Evolutionary conservation across 805 yeast species (phyloP), one percentile per base, ranked within the genome.

Genomic region (Lachancea cidri): DNA sequence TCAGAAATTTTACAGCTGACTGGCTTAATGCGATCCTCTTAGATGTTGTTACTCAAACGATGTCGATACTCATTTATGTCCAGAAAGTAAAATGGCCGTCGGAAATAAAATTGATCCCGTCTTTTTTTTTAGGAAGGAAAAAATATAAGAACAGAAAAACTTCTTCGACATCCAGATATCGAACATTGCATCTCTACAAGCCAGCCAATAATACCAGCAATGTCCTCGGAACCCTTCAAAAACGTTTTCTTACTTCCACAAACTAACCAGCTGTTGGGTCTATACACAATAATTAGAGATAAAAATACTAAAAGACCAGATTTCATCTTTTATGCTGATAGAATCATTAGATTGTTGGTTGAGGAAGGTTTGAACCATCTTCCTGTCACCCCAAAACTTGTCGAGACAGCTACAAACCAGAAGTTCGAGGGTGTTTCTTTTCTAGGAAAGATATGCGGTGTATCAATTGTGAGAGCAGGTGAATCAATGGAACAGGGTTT

Each of bases 401-500:
- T 93, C 35, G 72, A 73, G 39, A 89, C 98, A 27, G 91, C 94
- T 35, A 80, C 93, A 9, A 83, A 81, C 39, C 73, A 78, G 48
- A 65, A 67, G 29, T 87, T 77, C 61, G 72, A 76, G 3, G 99
- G 99, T 11, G 82, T 83, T 43, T 71, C 73, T 45, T 91, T 91
- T 63, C 68, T 78, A 56, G 98, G 98, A 33, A 88, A 86, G 65
- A 93, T 93, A 46, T 91, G 98, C 63, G 99, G 99, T 50, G 99
- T 93, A 29, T 87, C 96, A 14, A 93, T 93, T 60, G 94, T 93
- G 55, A 77, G 99, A 62, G 99, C 99, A 4, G 99, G 99, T 51
- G 99, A 93, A 66, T 83, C 95, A 33, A 93, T 93, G 99, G 99
- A 93, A 66, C 95, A 87, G 73, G 98, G 98, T 25, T 72, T 93